Conservation (phyloP, 2,329 filamentous ascomycete genomes). For the Parastagonospora nodorum region DNA sequence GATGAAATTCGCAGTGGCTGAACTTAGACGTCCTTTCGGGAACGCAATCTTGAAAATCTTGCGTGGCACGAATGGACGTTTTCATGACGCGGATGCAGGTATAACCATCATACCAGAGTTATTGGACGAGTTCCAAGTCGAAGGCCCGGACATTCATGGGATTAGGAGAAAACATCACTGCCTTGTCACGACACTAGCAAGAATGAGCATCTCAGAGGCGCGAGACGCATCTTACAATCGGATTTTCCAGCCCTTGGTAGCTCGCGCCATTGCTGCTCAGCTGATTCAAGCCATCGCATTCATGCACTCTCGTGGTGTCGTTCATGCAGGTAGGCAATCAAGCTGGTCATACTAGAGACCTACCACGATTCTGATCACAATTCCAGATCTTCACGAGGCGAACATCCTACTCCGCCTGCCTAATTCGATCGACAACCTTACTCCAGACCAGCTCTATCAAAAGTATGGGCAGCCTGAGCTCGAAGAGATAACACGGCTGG, state of each 20-base stretch:
- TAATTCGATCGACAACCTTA: conserved; percentile 6
- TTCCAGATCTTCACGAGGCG: conserved; percentile 14
- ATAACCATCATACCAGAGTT: conserved; percentile 7
- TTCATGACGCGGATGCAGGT: neutral
- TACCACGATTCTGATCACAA: neutral
- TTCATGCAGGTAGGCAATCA: conserved; percentile 14
- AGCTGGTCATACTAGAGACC: neutral
- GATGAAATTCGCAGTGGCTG: conserved; percentile 10
- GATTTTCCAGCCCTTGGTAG: conserved; percentile 11
- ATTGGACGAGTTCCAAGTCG: conserved; percentile 42
- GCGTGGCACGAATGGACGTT: conserved; percentile 1
- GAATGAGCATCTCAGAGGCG: conserved; percentile 22
- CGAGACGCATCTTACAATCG: conserved; percentile 6
- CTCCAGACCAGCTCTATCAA: conserved; percentile 10
- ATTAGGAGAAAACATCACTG: conserved; percentile 34
- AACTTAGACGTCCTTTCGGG: conserved; percentile 5
- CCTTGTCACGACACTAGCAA: conserved; percentile 43
- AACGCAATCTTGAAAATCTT: conserved; percentile 7
- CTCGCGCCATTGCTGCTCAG: conserved; percentile 14
- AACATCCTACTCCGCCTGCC: conserved; percentile 16
- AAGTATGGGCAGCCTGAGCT: conserved; percentile 10
- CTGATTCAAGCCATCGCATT: conserved; percentile 12
- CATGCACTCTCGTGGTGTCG: conserved; percentile 13
- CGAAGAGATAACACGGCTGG: conserved; percentile 5
- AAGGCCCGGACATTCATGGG: conserved; percentile 34